Conservation (phyloP, 1,284 basidiomycete genomes). For the Anthracocystis panici-leucophaei region DNA sequence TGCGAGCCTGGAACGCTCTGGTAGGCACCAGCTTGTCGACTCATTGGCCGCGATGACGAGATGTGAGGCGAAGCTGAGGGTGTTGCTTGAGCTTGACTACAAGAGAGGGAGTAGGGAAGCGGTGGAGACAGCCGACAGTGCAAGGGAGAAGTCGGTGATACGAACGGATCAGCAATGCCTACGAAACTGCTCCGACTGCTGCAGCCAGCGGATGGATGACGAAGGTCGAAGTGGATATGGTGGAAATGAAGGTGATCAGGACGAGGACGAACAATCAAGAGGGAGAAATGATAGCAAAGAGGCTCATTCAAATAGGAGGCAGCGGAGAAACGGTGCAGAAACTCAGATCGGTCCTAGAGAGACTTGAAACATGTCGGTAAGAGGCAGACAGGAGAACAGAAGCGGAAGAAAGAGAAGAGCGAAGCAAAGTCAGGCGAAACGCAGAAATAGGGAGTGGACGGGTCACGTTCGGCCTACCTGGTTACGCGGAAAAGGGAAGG, state of each 20-base stretch:
- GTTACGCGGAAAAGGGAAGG: too few relatives aligned
- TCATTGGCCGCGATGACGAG: conserved; percentile 17
- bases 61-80: neutral
- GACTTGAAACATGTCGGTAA: too few relatives aligned
- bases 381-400: too few relatives aligned
- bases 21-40: conserved; percentile 18
- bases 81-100: neutral
- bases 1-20: conserved; percentile 24
- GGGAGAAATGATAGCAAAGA: neutral
- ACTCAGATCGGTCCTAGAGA: too few relatives aligned
- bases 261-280: neutral
- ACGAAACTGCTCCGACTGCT: neutral
- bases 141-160: neutral
- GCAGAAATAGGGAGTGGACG: too few relatives aligned
- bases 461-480: too few relatives aligned
- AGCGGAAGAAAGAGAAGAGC: too few relatives aligned
- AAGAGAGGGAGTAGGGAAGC: neutral
- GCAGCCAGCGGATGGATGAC: neutral
- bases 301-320: too few relatives aligned
- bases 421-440: too few relatives aligned
- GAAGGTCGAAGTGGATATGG: neutral
- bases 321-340: too few relatives aligned
- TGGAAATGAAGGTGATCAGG: neutral
- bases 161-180: neutral
- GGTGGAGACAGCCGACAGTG: neutral